Conservation (phyloP, 352 stramenopile genomes). For the Phytophthora colocasiae region DNA sequence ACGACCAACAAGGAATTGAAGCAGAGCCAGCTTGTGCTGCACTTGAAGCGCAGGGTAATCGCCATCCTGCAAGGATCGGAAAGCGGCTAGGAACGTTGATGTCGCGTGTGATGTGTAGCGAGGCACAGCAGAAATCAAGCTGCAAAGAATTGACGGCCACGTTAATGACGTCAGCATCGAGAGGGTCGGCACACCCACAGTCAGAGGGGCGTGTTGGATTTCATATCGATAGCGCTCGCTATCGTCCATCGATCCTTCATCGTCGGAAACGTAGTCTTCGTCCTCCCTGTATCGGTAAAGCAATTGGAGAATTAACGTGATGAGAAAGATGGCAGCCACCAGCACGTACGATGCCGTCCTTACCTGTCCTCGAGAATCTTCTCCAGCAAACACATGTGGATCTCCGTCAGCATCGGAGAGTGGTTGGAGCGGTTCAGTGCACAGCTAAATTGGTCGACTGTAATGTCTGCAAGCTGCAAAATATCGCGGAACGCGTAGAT, state of each 20-base stretch:
- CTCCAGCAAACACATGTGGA: constrained; percentile 89
- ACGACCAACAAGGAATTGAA: constrained; percentile 74
- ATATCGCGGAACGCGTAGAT: constrained; percentile 78
- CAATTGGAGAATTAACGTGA: neutral
- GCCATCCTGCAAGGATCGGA: constrained; percentile 47
- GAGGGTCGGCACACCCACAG: constrained; percentile 76
- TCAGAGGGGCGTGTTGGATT: constrained; percentile 80
- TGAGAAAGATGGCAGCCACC: neutral
- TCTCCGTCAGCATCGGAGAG: constrained; percentile 68
- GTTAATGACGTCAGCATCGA: constrained; percentile 86
- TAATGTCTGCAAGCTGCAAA: constrained; percentile 64
- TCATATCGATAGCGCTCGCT: constrained; percentile 83
- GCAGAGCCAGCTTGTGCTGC: constrained; percentile 71
- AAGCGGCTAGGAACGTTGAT: constrained; percentile 48
- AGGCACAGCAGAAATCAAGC: constrained; percentile 72
- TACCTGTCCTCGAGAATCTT: constrained; percentile 78
- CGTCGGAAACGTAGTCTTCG: constrained; percentile 88
- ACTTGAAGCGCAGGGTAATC: constrained; percentile 68
- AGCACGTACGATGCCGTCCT: neutral
- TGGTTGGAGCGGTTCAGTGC: constrained; percentile 54
- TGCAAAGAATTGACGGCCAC: constrained; percentile 79
- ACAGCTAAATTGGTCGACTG: constrained; percentile 68
- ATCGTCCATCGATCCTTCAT: constrained; percentile 84
- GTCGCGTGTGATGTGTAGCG: constrained; percentile 64
- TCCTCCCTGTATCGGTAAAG: constrained; percentile 54